Evolutionary conservation across 2,329 filamentous ascomycete genomes (phyloP), one percentile per base, ranked within the genome.

Genomic region (Epichloe brachyelytri): DNA sequence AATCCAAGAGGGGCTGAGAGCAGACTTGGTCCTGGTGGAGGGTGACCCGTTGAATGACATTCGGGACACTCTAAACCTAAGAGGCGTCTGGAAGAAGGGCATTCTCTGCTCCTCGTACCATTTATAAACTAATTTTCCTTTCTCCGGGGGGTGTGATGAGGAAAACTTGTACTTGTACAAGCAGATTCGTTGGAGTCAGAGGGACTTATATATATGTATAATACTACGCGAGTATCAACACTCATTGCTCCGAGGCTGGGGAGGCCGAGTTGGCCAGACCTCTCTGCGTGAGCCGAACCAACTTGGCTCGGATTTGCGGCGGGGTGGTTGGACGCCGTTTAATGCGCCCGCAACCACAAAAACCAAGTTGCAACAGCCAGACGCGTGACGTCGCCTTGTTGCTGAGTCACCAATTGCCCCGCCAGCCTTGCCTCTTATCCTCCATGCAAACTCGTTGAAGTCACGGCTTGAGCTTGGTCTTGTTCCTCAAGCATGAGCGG

Each of bases 61-160:
- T 10, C 39, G 47, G 3, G 45, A 46, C 11, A 43, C 45, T 0
- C 17, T 58, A 12, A 55, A 52, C 0, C 51, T 58, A 3, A 46
- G 46, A 3, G 46, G 53, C 10, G 56, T 56, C 2, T 58, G 55
- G 56, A 55, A 56, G n/a, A 49, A 58, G 0, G 52, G 55, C 2
- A 41, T 54, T 0, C 43, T 55, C 8, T 52, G 50, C 50, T 52
- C 50, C 6, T 48, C 50, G 12, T 52, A 52, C 14, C 12, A 15
- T 19, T 34, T 26, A 11, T 46, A 14, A 37, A 43, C 1, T 36
- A 3, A n/a, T 6, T 37, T n/a, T 33, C 10, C 37, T n/a, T 19
- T 22, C 11, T 20, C 3, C 7, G 20, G 4, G 20, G 7, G 26
- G 26, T 1, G 3, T 30, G 26, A 30, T 10, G 26, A 30, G 26